These are phyloP conservation scores for Cenchrus fungigraminus DNA, from an alignment of 176 grass and related monocot species.

Conservation along the genomic window DNA sequence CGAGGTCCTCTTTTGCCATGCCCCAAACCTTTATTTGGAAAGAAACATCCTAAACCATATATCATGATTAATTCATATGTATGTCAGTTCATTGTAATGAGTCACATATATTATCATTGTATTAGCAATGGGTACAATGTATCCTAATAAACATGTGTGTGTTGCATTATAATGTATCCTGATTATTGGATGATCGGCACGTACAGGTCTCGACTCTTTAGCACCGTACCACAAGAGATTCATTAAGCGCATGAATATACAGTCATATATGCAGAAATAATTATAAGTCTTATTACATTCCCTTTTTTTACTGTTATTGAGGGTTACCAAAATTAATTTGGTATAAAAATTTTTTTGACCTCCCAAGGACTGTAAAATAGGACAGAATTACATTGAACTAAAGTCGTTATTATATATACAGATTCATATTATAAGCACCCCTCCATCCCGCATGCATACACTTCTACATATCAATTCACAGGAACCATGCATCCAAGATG, in stretches of 20 bases:
- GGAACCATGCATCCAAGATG: background rate
- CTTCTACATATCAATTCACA: background rate
- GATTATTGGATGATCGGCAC: background rate
- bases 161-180: background rate
- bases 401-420: background rate
- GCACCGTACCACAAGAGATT: background rate
- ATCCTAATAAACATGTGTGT: background rate
- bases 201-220: background rate
- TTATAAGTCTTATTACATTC: too few species aligned
- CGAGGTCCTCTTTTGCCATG: constrained; percentile 10
- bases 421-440: background rate
- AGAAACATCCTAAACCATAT: constrained; percentile 13
- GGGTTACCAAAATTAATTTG: background rate
- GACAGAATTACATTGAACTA: background rate
- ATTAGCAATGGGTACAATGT: background rate
- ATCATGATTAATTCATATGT: background rate
- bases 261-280: too few species aligned
- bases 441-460: background rate
- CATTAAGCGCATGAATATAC: background rate
- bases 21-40: background rate
- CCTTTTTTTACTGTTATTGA: background rate
- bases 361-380: background rate
- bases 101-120: background rate
- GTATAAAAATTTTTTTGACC: background rate
- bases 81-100: background rate